phyloP scores from a whole-genome alignment of 2,329 filamentous ascomycete genomes.

The Graphilbum ipis-grandicollis region DNA sequence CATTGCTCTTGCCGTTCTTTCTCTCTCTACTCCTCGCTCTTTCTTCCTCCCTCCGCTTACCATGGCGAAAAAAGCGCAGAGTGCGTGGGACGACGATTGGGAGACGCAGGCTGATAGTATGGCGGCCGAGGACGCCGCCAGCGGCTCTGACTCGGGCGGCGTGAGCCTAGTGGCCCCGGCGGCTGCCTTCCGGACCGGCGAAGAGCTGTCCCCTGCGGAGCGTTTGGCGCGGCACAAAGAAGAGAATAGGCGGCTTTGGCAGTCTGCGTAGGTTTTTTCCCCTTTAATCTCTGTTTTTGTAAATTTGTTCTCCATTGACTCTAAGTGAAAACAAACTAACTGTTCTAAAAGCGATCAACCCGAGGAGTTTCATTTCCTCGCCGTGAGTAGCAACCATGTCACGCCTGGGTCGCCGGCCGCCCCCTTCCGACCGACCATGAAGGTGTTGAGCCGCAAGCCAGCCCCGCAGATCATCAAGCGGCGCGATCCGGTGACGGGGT shows the following conservation, averaged over 20 bases:
- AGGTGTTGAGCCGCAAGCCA: constrained; percentile 71
- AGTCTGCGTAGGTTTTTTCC: constrained; percentile 53
- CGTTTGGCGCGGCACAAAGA: constrained; percentile 66
- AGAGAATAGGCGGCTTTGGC: constrained; percentile 73
- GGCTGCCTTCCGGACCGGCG: not conserved
- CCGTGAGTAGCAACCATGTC: constrained; percentile 18
- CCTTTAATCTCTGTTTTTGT: not conserved
- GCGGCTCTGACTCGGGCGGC: not conserved
- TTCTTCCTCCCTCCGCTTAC: not conserved
- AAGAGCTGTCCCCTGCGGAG: constrained; percentile 53
- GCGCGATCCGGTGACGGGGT: constrained; percentile 33
- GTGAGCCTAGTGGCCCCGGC: not conserved
- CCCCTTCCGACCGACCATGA: constrained; percentile 69
- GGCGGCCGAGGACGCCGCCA: constrained; percentile 11
- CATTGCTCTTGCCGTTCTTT: not conserved
- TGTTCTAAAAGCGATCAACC: no score
- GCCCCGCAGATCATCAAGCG: constrained; percentile 39
- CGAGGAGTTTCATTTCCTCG: constrained; percentile 56
- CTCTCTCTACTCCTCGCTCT: not conserved
- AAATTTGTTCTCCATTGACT: constrained; percentile 1
- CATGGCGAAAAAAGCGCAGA: constrained; percentile 34
- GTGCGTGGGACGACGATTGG: constrained; percentile 91
- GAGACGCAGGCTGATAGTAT: constrained; percentile 52
- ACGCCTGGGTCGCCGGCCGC: constrained; percentile 34
- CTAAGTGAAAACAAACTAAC: constrained; percentile 35